Base-by-base conservation (phyloP, 305 asterid genomes). In the Fraxinus platypoda region DNA sequence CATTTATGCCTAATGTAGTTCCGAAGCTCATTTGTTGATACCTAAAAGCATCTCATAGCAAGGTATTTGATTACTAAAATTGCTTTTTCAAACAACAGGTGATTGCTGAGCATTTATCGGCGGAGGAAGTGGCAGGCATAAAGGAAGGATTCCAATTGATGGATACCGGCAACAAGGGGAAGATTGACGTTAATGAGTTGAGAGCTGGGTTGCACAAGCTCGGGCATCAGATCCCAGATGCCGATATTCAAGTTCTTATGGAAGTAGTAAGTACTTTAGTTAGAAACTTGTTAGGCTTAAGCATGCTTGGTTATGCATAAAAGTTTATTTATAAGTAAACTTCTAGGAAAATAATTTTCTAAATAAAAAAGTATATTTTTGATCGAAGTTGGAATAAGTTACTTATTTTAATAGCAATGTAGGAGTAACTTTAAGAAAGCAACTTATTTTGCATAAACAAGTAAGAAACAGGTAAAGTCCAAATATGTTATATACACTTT, bases 121-220 rank as follows among this genome's bases (percentile, higher is more conserved):
- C 83, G 9, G 97, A 93, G 81, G 97, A 93, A 87, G 93, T 88
- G 74, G 97, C 95, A 6, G 94, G 95, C 80, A 87, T 93, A 85
- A 90, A 86, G 83, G 97, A 93, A 73, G 93, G 92, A 33, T 93
- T 93, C 87, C 85, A 81, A 81, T 75, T 83, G 83, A 93, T 93
- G 95, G 97, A 93, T 75, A 89, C 91, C 6, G 76, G 84, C 76
- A 91, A 93, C 90, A 93, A 85, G 82, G 97, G 97, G 59, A 92
- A 88, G 89, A 89, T 92, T 70, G 92, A 91, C 80, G 75, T 91
- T 54, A 86, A 91, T 26, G 97, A 92, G 86, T 84, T 92, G 86
- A 88, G 90, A 89, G 85, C 78, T 23, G 97, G 97, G 19, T 81
- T 92, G 80, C 86, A 83, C 75, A 92, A 92, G 84, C 90, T 90